These are phyloP conservation scores for Codiaeum variegatum DNA, from an alignment of 441 rosid species.

Conservation along the genomic window DNA sequence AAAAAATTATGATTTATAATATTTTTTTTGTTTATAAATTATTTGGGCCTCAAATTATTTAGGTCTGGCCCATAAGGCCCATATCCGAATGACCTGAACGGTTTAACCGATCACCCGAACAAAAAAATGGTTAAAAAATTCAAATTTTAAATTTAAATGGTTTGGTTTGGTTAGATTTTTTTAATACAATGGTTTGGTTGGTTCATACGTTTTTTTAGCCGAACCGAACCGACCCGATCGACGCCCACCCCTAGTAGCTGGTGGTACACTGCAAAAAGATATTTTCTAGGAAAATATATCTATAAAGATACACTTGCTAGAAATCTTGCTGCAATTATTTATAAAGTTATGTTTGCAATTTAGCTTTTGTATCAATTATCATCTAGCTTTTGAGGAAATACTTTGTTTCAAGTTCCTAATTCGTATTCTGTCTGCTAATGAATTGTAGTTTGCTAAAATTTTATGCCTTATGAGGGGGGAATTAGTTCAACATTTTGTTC, in stretches of 20 bases:
- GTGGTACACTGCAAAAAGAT: slow-evolving; percentile 95
- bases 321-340: slow-evolving; percentile 87
- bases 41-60: too few species aligned
- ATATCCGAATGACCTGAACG: too few species aligned
- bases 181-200: too few species aligned
- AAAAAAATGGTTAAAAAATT: too few species aligned
- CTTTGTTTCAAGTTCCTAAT: not conserved
- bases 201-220: too few species aligned
- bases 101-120: too few species aligned
- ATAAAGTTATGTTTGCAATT: slow-evolving; percentile 30
- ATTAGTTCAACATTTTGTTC: not conserved
- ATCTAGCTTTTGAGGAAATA: not conserved
- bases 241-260: slow-evolving; percentile 68
- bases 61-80: too few species aligned
- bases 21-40: too few species aligned
- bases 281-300: slow-evolving; percentile 81
- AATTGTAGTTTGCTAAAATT: not conserved
- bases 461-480: not conserved
- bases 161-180: too few species aligned
- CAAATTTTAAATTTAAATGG: too few species aligned
- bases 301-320: slow-evolving; percentile 87
- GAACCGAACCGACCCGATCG: too few species aligned
- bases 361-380: not conserved
- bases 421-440: not conserved
- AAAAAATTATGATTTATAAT: too few species aligned